These are phyloP conservation scores for Senecio squalidus DNA, from an alignment of 140 eudicot species.

Conservation along the genomic window DNA sequence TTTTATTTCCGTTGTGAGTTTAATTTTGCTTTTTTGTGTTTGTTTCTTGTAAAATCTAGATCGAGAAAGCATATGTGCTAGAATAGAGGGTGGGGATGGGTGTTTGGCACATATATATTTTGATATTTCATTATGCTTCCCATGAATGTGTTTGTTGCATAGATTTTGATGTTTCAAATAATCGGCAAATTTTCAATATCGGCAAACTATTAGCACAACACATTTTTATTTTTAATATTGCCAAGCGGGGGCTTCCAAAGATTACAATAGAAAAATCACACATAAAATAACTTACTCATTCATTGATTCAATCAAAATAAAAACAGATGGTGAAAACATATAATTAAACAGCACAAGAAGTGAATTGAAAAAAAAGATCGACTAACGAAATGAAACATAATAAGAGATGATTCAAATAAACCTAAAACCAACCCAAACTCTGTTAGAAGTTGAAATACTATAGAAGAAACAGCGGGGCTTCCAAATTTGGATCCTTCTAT, in stretches of 20 bases:
- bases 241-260: no score
- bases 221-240: no score
- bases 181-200: no score
- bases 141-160: no score
- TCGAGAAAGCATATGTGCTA: constrained; percentile 8
- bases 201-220: no score
- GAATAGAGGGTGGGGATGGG: not conserved
- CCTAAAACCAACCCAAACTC: constrained; percentile 41
- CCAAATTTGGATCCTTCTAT: constrained; percentile 30
- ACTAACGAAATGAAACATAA: constrained; percentile 13
- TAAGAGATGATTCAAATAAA: constrained; percentile 8
- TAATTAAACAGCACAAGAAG: constrained; percentile 19
- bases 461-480: constrained; percentile 13
- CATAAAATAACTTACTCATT: no score
- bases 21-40: not conserved
- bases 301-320: not conserved
- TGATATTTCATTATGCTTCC: not conserved
- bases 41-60: constrained; percentile 17
- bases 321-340: not conserved
- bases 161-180: no score
- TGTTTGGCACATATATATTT: not conserved
- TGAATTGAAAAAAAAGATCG: not conserved
- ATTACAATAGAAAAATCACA: no score
- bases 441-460: constrained; percentile 34
- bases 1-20: not conserved